Base-by-base conservation (phyloP, 495 filamentous ascomycete genomes). In the Penicillium canariense region DNA sequence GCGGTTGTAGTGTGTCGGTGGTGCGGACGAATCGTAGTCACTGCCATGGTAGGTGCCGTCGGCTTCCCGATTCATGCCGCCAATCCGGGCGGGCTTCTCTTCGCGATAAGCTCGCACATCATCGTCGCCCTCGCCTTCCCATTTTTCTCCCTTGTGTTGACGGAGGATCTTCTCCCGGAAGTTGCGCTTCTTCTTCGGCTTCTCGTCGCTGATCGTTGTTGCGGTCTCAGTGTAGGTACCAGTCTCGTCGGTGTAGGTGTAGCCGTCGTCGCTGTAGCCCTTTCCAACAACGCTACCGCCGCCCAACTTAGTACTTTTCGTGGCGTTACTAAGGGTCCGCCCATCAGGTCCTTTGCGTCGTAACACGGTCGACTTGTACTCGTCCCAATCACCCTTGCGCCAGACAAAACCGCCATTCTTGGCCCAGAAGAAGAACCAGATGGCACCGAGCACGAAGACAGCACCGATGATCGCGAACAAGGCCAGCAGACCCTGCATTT, bases 381-480 rank as follows among this genome's bases (percentile, higher is more conserved):
- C 94, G 1, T 96, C 92, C 94, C 94, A 98, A 71, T 98, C 94
- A 44, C 82, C 77, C 52, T 90, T 74, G 15, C 79, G 80, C 79
- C 88, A 98, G 52, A 86, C 71, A 74, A 97, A 97, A 2, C 94
- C 95, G 60, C 93, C 95, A 66, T 97, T 94, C 72, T 88, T 91
- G 49, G 91, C 91, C 88, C 88, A 95, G 82, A 97, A 96, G 80
- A 97, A 98, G 76, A 97, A 96, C 94, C 94, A 98, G 56, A 97
- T 88, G 18, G 73, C 78, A 0, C 79, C 82, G 18, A 92, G 55
- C 27, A 92, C 90, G 67, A 97, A 87, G 17, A 74, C 83, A 3
- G 82, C 86, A 27, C 90, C 90, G 48, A 97, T 78, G 25, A 97
- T 65, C 8, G 87, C 95, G 62, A 98, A 96, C 4, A 97, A 76